Conservation (phyloP, 305 asterid genomes). For the Plantago rigida region DNA sequence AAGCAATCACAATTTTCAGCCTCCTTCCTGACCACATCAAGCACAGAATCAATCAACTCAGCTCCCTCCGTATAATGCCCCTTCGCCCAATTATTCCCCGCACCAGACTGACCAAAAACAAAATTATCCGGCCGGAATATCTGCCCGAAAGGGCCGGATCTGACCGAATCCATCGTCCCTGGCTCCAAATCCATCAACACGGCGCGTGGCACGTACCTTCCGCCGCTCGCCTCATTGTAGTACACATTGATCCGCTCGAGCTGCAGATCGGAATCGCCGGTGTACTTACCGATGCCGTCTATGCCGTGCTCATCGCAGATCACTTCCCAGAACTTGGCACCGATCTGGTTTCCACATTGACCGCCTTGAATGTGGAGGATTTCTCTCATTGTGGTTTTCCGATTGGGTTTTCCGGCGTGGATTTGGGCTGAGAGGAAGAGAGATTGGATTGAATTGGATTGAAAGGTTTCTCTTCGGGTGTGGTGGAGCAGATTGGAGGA, state of each 20-base stretch:
- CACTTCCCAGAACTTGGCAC: conserved; percentile 53
- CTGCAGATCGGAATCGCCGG: conserved; percentile 43
- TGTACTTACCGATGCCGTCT: conserved; percentile 40
- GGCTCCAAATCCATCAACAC: conserved; percentile 56
- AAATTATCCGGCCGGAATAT: conserved; percentile 50
- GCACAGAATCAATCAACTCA: conserved; percentile 45
- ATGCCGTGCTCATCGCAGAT: conserved; percentile 53
- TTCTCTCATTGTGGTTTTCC: conserved; percentile 35
- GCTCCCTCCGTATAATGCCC: conserved; percentile 58
- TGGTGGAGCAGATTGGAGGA: too few relatives aligned
- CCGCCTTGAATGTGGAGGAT: conserved; percentile 47
- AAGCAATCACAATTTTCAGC: conserved; percentile 52
- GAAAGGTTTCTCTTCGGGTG: too few relatives aligned
- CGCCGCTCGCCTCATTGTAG: conserved; percentile 53
- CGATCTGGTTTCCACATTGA: conserved; percentile 51
- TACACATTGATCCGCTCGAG: conserved; percentile 48
- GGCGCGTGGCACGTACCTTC: conserved; percentile 51
- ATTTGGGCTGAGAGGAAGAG: too few relatives aligned
- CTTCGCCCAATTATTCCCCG: conserved; percentile 16
- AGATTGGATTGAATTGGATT: too few relatives aligned
- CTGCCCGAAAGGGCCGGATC: conserved; percentile 48
- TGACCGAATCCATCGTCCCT: conserved; percentile 47
- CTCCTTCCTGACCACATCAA: conserved; percentile 52
- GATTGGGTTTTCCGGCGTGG: not conserved
- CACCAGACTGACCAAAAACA: conserved; percentile 51